A percentile compares a stretch with the other conserved stretches of the same genome.
phyloP scores from a whole-genome alignment of 148 eudicot genomes.

The Amaranthus hypochondriacus region DNA sequence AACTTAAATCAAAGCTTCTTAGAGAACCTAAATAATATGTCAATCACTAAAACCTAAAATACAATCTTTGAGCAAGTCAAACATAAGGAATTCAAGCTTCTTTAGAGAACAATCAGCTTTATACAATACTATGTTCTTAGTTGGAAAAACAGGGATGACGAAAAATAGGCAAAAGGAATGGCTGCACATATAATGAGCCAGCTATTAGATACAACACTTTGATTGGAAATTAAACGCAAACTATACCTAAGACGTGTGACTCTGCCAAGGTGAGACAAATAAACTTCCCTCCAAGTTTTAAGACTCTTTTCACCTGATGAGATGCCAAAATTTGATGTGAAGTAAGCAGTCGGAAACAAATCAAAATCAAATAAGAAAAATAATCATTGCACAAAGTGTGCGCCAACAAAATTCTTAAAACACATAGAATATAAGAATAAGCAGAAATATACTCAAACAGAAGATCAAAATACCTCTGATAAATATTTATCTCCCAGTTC shows the following conservation, averaged over 20 bases:
- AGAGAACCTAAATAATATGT: constrained; percentile 8
- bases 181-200: background rate
- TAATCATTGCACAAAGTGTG: background rate
- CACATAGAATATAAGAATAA: constrained; percentile 24
- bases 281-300: constrained; percentile 73
- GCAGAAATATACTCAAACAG: constrained; percentile 14
- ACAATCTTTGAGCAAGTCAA: background rate
- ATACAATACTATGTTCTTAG: background rate
- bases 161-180: constrained; percentile 1
- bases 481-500: constrained; percentile 71
- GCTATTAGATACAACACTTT: background rate
- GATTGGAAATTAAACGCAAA: constrained; percentile 15
- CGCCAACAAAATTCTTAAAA: constrained; percentile 18
- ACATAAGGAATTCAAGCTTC: background rate
- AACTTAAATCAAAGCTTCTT: too few relatives aligned
- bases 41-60: background rate
- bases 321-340: constrained; percentile 12
- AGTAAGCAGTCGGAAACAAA: background rate
- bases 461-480: constrained; percentile 64
- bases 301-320: constrained; percentile 79
- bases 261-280: constrained; percentile 89
- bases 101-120: background rate
- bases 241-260: constrained; percentile 87
- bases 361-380: background rate
- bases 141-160: background rate